A percentile compares a stretch with the other conserved stretches of the same genome.
Conservation (phyloP, 2,329 filamentous ascomycete genomes). For the Paraconiothyrium sp. region DNA sequence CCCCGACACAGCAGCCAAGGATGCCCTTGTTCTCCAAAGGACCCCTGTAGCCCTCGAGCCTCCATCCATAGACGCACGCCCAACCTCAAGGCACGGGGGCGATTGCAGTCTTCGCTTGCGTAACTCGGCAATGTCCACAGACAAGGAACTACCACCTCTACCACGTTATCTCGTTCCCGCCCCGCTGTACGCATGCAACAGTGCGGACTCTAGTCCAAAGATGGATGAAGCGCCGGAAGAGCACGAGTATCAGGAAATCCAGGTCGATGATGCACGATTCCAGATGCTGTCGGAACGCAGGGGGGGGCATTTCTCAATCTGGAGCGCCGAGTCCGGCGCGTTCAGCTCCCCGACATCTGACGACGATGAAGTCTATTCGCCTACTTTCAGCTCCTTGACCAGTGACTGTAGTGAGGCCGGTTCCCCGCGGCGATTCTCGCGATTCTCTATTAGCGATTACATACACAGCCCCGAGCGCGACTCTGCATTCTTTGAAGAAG, state of each 20-base stretch:
- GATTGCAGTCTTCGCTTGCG: constrained; percentile 25
- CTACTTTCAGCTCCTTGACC: constrained; percentile 45
- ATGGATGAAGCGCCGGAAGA: constrained; percentile 19
- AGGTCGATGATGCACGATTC: constrained; percentile 25
- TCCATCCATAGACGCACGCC: constrained; percentile 31
- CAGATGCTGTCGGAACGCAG: constrained; percentile 30
- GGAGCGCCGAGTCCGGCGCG: constrained; percentile 40
- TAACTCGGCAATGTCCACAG: constrained; percentile 35
- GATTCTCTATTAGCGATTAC: constrained; percentile 27
- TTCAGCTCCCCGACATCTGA: constrained; percentile 38
- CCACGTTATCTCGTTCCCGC: constrained; percentile 42
- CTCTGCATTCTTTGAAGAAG: constrained; percentile 16
- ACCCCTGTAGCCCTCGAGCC: constrained; percentile 27
- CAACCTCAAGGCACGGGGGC: constrained; percentile 41
- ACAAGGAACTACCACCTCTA: constrained; percentile 44
- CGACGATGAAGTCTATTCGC: constrained; percentile 39
- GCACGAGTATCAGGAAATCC: constrained; percentile 15
- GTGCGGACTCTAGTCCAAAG: constrained; percentile 19
- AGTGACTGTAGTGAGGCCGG: constrained; percentile 40
- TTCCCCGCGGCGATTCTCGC: constrained; percentile 34
- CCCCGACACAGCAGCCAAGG: constrained; percentile 26
- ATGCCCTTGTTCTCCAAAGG: constrained; percentile 33
- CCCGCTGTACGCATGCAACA: constrained; percentile 39
- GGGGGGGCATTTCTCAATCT: constrained; percentile 47
- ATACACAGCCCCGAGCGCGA: constrained; percentile 13